Percentiles rank a stretch among this genome's conserved stretches.
phyloP scores from a whole-genome alignment of 2,329 filamentous ascomycete species.

The Diaporthe sp. region DNA sequence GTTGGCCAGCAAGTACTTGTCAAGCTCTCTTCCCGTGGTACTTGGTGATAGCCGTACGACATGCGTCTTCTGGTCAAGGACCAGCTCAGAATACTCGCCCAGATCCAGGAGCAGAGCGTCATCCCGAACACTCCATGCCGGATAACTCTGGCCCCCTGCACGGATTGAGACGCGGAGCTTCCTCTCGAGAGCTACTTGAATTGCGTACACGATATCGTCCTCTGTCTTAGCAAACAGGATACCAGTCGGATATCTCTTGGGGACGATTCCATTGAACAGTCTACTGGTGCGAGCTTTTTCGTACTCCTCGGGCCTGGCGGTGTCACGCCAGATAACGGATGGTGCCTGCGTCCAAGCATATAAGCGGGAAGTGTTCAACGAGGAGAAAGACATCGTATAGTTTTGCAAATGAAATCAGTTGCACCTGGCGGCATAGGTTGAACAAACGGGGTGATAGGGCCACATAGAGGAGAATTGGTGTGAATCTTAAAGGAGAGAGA shows the following conservation, averaged over 20 bases:
- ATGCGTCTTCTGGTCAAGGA: background rate
- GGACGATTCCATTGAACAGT: constrained; percentile 13
- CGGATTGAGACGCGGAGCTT: background rate
- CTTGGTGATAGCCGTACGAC: constrained; percentile 2
- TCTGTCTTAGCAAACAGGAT: background rate
- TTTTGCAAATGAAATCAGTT: background rate
- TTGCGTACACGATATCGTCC: background rate
- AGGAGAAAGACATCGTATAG: background rate
- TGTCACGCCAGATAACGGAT: background rate
- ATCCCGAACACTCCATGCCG: constrained; percentile 10
- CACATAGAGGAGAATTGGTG: background rate
- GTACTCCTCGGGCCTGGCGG: background rate
- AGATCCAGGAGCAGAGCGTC: constrained; percentile 13
- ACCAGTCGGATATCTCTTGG: background rate
- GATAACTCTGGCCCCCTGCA: constrained; percentile 7
- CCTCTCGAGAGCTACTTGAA: background rate
- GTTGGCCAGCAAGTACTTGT: background rate
- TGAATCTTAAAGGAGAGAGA: too few species aligned
- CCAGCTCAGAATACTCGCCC: background rate
- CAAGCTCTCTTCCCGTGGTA: background rate
- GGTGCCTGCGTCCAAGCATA: background rate
- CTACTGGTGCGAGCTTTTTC: background rate
- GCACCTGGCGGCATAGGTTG: background rate
- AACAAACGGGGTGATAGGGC: background rate
- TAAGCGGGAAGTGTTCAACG: background rate